Percentiles rank a stretch among this genome's conserved stretches.
phyloP scores from a whole-genome alignment of 441 rosid species.

The Pelargonium fulgidum region DNA sequence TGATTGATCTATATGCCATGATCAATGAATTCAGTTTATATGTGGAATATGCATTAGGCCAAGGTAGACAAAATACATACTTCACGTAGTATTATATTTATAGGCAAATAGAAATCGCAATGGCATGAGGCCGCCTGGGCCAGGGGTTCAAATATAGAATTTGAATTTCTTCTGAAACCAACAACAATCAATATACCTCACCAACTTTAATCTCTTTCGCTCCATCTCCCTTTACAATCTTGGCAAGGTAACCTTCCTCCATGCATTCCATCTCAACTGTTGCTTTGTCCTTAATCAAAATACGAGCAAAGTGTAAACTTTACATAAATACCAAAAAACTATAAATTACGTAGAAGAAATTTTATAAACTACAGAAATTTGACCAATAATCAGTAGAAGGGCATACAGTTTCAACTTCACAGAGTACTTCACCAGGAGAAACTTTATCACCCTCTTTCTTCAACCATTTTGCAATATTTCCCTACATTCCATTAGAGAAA shows the following conservation, averaged over 20 bases:
- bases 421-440: constrained; percentile 87
- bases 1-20: background rate
- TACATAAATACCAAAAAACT: constrained; percentile 9
- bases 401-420: constrained; percentile 97
- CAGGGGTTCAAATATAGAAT: background rate
- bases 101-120: background rate
- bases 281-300: constrained; percentile 63
- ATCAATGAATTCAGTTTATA: background rate
- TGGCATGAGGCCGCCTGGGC: background rate
- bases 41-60: background rate
- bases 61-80: background rate
- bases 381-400: constrained; percentile 11
- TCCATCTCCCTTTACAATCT: constrained; percentile 79
- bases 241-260: constrained; percentile 97
- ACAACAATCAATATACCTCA: constrained; percentile 50
- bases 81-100: background rate
- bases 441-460: constrained; percentile 95
- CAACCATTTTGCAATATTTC: constrained; percentile 92
- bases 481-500: constrained; percentile 41
- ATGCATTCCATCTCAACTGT: constrained; percentile 98
- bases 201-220: constrained; percentile 87
- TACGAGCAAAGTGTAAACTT: constrained; percentile 11
- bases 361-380: constrained; percentile 12
- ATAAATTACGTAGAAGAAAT: constrained; percentile 5
- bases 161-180: constrained; percentile 5